These are phyloP conservation scores for Stevia rebaudiana DNA, from an alignment of 140 eudicot species.

Conservation along the genomic window DNA sequence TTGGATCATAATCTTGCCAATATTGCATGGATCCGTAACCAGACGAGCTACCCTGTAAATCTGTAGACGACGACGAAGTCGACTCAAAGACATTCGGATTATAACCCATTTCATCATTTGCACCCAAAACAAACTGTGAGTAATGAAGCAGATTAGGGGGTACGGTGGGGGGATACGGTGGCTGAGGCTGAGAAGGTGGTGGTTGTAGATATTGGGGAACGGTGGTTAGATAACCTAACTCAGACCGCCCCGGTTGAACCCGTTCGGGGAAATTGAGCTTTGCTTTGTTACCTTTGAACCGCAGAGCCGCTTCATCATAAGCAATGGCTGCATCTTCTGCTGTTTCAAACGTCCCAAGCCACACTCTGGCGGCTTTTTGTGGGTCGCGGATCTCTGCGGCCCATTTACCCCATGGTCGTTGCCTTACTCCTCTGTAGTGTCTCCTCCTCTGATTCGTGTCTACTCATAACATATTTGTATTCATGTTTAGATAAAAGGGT, in stretches of 20 bases:
- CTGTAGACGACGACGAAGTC: conserved; percentile 26
- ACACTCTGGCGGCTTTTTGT: conserved; percentile 69
- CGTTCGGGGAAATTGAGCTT: conserved; percentile 90
- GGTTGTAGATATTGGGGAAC: conserved; percentile 13
- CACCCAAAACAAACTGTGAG: conserved; percentile 21
- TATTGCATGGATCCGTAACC: conserved; percentile 31
- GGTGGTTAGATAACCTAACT: conserved; percentile 33
- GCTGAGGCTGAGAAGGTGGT: conserved; percentile 23
- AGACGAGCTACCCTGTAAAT: conserved; percentile 28
- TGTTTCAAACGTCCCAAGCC: conserved; percentile 88
- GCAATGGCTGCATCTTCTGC: conserved; percentile 97
- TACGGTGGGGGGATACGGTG: conserved; percentile 14
- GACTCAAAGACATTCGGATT: conserved; percentile 27
- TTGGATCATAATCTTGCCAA: conserved; percentile 38
- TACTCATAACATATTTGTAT: background rate
- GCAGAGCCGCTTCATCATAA: conserved; percentile 81
- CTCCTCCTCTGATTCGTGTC: conserved; percentile 28
- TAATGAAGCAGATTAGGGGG: conserved; percentile 12
- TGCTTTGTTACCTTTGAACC: conserved; percentile 84
- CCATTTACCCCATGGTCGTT: conserved; percentile 94
- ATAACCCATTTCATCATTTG: conserved; percentile 28
- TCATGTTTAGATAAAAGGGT: background rate
- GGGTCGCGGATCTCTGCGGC: conserved; percentile 94
- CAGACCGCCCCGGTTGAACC: conserved; percentile 48
- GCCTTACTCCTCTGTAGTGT: conserved; percentile 90